Percentiles rank a stretch among this genome's conserved stretches.
Conservation (phyloP, 352 stramenopile species). For the Pythium vanterpoolii region DNA sequence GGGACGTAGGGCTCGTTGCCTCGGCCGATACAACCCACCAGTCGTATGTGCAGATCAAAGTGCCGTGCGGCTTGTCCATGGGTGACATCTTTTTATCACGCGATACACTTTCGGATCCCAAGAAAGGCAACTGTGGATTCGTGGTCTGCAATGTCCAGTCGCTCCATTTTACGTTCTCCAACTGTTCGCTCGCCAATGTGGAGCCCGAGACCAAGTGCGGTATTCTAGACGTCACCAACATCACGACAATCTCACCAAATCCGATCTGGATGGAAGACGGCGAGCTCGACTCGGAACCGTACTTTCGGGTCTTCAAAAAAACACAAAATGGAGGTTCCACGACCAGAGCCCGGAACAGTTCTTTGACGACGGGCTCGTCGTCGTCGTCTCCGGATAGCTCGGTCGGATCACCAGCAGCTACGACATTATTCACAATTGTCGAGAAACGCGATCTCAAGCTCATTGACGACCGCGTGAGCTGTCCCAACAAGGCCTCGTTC, state of each 20-base stretch:
- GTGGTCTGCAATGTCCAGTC: constrained; percentile 19
- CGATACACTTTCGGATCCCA: constrained; percentile 12
- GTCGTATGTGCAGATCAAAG: constrained; percentile 18
- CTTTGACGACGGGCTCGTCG: not conserved
- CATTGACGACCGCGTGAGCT: constrained; percentile 6
- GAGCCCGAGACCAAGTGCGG: constrained; percentile 18
- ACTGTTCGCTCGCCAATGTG: constrained; percentile 11
- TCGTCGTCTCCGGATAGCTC: not conserved
- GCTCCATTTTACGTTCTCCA: constrained; percentile 10
- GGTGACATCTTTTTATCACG: constrained; percentile 21
- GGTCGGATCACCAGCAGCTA: not conserved
- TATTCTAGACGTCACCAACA: not conserved
- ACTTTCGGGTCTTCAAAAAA: constrained; percentile 13
- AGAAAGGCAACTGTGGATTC: constrained; percentile 10
- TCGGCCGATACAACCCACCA: constrained; percentile 3
- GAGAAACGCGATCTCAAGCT: constrained; percentile 16
- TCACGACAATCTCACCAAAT: constrained; percentile 8
- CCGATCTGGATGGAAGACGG: constrained; percentile 22
- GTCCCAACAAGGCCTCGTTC: constrained; percentile 24
- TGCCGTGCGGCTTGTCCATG: constrained; percentile 21
- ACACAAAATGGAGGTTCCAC: not conserved
- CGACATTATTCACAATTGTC: constrained; percentile 20
- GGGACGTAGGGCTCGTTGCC: constrained; percentile 19
- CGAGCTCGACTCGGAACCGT: constrained; percentile 16
- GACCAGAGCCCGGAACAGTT: not conserved